These are phyloP conservation scores for Larix kaempferi DNA, from an alignment of 75 land plant species.

Conservation along the genomic window DNA sequence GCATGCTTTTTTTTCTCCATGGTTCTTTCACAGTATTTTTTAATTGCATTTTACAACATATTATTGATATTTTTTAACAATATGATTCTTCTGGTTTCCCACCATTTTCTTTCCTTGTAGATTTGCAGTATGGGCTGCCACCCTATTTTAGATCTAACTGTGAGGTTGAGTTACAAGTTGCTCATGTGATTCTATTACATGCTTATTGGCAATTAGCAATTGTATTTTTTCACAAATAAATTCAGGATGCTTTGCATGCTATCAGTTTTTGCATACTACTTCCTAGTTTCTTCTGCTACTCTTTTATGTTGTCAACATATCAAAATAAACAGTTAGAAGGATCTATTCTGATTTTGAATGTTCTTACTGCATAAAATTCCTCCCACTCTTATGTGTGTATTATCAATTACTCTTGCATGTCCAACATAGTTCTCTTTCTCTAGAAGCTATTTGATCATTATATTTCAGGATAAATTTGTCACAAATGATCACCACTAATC, in stretches of 20 bases:
- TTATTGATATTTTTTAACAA: not conserved
- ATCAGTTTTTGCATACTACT: not conserved
- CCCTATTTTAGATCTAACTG: not conserved
- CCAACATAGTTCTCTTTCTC: not conserved
- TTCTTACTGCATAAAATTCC: not conserved
- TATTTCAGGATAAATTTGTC: not conserved
- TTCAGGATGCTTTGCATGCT: not conserved
- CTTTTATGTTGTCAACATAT: not conserved
- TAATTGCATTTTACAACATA: not conserved
- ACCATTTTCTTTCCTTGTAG: too few species aligned
- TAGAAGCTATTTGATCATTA: not conserved
- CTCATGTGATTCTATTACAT: not conserved
- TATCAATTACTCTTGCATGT: not conserved
- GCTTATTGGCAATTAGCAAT: too few species aligned
- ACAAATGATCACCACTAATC: not conserved
- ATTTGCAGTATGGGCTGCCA: too few species aligned
- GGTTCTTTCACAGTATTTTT: not conserved
- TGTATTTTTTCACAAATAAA: too few species aligned
- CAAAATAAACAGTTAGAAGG: not conserved
- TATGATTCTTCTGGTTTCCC: too few species aligned
- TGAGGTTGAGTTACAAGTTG: not conserved
- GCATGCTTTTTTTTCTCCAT: not conserved
- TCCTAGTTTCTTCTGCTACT: not conserved
- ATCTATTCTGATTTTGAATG: not conserved
- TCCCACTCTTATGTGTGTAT: not conserved